Evolutionary conservation across 495 filamentous ascomycete species (phyloP).

Genomic region (Penicillium steckii): DNA sequence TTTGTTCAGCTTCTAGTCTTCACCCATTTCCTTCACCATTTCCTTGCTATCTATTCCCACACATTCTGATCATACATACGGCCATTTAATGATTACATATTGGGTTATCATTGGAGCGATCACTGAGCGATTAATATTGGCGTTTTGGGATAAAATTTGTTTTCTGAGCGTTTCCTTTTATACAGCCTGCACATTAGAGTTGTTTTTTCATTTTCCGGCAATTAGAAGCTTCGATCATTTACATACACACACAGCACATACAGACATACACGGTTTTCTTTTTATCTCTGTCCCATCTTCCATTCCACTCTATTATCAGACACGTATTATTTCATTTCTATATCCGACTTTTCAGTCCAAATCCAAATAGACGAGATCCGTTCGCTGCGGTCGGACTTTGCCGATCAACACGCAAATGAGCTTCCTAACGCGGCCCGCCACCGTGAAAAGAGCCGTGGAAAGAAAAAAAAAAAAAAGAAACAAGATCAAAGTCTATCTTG

Average conservation of each 20-base stretch:
- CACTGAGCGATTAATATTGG: constrained; percentile 1
- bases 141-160: neutral
- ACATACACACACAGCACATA: neutral
- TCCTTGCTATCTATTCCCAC: neutral
- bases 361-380: neutral
- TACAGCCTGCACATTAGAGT: no score
- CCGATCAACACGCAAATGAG: constrained; percentile 8
- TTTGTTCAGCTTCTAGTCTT: constrained; percentile 74
- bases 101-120: neutral
- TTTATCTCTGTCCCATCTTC: neutral
- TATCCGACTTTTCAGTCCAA: no score
- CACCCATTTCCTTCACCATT: constrained; percentile 1
- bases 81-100: neutral
- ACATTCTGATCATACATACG: neutral
- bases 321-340: no score
- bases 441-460: no score
- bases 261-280: no score
- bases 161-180: neutral
- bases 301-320: neutral
- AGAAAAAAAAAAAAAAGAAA: no score
- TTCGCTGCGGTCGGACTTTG: neutral
- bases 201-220: neutral
- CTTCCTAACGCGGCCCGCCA: neutral
- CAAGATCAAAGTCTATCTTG: no score
- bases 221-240: neutral